Base-by-base conservation (phyloP, 2,329 filamentous ascomycete genomes). In the Ophiostoma sp. region DNA sequence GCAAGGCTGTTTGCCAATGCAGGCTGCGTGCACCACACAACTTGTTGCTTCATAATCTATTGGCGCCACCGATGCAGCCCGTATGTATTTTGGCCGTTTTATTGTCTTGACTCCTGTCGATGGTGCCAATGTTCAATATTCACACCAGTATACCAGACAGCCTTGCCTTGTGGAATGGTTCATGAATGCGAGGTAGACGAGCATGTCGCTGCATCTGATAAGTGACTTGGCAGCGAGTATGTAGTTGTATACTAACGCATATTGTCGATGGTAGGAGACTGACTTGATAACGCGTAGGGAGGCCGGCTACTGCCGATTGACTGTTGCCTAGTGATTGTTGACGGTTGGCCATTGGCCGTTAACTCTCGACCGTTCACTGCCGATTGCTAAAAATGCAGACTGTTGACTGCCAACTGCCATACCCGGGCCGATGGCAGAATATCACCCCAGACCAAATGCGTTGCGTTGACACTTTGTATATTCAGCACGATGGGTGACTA, bases 401-500 rank as follows among this genome's bases (percentile, higher is more conserved):
- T 48, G 44, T 8, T n/a, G 17, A 41, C 39, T 31, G 36, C 36
- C 36, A 39, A 11, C 36, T 11, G 13, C 5, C 5, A 48, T 48
- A 10, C 44, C n/a, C 44, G 44, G 44, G 44, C 44, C 20, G 44
- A 48, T 48, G 20, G 17, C 44, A 48, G n/a, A 48, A 20, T 48
- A 20, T n/a, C 17, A 20, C 52, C 27, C 52, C n/a, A 31, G 52
- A 31, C 52, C 52, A 5, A 27, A 57, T 27, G 48, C 7, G 33
- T 62, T 27, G 48, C 7, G 33, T 62, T 33, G 23, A 33, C 6
- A 62, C n/a, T 57, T 57, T 57, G 23, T 62, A 62, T 62, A 62
- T 62, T 62, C 57, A 62, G 57, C 57, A 27, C 23, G 13, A 62
- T 57, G 52, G 52, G 52, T 27, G 52, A 57, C 52, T 57, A 2